Percentiles rank a stretch among this genome's conserved stretches.
Evolutionary conservation across 495 filamentous ascomycete genomes (phyloP).

Genomic region (Penicillium riverlandense): DNA sequence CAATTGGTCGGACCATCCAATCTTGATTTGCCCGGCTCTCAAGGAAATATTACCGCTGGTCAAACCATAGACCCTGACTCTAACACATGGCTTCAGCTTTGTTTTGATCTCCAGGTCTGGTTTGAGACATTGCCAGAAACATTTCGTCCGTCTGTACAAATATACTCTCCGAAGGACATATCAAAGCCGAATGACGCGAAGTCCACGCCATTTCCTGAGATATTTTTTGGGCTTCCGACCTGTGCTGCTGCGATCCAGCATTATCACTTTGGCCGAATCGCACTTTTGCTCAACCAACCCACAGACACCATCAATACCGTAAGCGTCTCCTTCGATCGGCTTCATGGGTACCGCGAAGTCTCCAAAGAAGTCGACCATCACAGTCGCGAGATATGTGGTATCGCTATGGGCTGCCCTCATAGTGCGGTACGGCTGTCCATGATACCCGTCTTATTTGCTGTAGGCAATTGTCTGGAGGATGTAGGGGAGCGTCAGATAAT

Average conservation of each 20-base stretch:
- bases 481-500: conserved; percentile 28
- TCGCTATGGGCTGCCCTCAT: conserved; percentile 30
- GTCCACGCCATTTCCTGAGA: conserved; percentile 31
- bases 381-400: conserved; percentile 29
- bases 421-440: conserved; percentile 29
- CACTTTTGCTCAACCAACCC: conserved; percentile 30
- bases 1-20: conserved; percentile 29
- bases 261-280: conserved; percentile 35
- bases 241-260: conserved; percentile 35
- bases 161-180: conserved; percentile 28
- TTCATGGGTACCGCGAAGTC: conserved; percentile 34
- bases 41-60: too few relatives aligned
- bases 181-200: conserved; percentile 11
- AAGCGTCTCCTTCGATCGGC: conserved; percentile 32
- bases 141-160: conserved; percentile 30
- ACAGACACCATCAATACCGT: conserved; percentile 24
- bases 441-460: conserved; percentile 30
- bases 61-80: conserved; percentile 21
- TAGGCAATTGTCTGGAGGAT: conserved; percentile 33
- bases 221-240: conserved; percentile 24
- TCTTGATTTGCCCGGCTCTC: too few relatives aligned
- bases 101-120: conserved; percentile 34
- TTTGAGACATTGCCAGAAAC: conserved; percentile 36
- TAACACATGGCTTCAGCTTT: conserved; percentile 32
- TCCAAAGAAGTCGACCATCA: conserved; percentile 39